Evolutionary conservation across 257 asterid genomes (phyloP), one percentile per base, ranked within the genome.

Genomic region (Coffea eugenioides): DNA sequence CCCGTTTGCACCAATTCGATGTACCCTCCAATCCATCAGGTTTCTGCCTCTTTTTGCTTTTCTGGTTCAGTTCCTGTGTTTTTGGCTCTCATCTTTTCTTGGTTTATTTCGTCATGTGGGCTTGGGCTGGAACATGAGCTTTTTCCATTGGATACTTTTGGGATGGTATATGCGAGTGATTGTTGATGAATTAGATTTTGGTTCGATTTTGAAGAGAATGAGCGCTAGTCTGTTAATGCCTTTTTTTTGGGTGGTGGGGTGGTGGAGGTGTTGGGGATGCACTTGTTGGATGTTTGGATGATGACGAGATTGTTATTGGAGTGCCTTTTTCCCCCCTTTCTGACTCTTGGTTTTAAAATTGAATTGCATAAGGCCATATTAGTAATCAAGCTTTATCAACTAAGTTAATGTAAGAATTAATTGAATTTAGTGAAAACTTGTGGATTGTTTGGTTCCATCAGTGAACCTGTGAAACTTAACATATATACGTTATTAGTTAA

Each of bases 1-100:
- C 97, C 97, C 69, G 97, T 93, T 81, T 93, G 97, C 67, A 93
- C 95, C 75, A 93, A 93, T 84, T 93, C 97, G 74, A 93, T 93
- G 97, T 93, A 91, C 83, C 97, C 97, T 6, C 97, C 97, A 48
- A 93, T 93, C 72, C 97, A 93, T 84, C 97, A 93, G 97, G 97
- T 93, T 68, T 69, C 21, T 34, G 68, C 64, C n/a, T 81, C 67
- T 77, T 66, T 81, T 79, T 66, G 20, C 2, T 59, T 45, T 73
- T 70, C 76, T 70, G 45, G 11, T 59, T 14, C 48, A 27, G 23
- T 49, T 52, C 34, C 13, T 80, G 15, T 11, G 43, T 59, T 62
- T 20, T 15, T 75, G 16, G 36, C 46, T 71, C 20, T 0, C 10
- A 23, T 59, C 36, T 64, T 5, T 62, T 14, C 14, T 43, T 64